These are phyloP conservation scores for Neonectria hederae DNA, from an alignment of 2,329 filamentous ascomycete genomes.

Conservation along the genomic window DNA sequence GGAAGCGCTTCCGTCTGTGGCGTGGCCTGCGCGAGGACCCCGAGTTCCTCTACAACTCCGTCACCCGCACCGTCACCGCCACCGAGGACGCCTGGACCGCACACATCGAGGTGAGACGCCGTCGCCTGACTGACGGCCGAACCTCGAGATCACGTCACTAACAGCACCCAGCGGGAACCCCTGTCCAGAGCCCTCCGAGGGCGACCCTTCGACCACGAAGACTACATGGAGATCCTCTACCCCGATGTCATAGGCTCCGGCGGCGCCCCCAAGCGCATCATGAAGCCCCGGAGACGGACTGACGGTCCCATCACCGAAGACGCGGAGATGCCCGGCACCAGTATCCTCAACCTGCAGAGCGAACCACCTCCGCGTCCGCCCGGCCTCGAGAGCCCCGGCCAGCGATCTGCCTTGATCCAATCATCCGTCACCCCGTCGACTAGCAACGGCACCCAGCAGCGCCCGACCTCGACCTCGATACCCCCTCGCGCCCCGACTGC, in stretches of 20 bases:
- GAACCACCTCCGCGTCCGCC: slow-evolving; percentile 43
- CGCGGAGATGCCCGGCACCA: slow-evolving; percentile 58
- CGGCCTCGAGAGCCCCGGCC: slow-evolving; percentile 39
- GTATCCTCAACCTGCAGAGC: slow-evolving; percentile 56
- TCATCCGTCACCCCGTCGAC: slow-evolving; percentile 41
- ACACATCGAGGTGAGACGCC: slow-evolving; percentile 63
- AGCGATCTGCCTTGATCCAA: slow-evolving; percentile 43
- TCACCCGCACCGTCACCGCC: slow-evolving; percentile 61
- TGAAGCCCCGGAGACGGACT: slow-evolving; percentile 61
- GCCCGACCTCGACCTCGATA: slow-evolving; percentile 47
- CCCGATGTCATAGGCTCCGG: slow-evolving; percentile 69
- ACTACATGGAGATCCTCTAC: slow-evolving; percentile 69
- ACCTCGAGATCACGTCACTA: slow-evolving; percentile 22
- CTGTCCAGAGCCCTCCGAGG: slow-evolving; percentile 66
- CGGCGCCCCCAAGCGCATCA: slow-evolving; percentile 67
- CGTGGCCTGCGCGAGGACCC: slow-evolving; percentile 66
- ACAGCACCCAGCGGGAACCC: slow-evolving; percentile 60
- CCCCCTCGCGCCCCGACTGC: slow-evolving; percentile 52
- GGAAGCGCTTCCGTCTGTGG: slow-evolving; percentile 71
- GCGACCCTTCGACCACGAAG: slow-evolving; percentile 68
- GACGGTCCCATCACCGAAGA: slow-evolving; percentile 58
- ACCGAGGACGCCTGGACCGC: slow-evolving; percentile 66
- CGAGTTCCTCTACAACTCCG: slow-evolving; percentile 64
- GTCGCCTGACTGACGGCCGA: neutral
- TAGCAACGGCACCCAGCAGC: slow-evolving; percentile 36